Conservation (phyloP, 768 basidiomycete species). For the Pisolithus orientalis region DNA sequence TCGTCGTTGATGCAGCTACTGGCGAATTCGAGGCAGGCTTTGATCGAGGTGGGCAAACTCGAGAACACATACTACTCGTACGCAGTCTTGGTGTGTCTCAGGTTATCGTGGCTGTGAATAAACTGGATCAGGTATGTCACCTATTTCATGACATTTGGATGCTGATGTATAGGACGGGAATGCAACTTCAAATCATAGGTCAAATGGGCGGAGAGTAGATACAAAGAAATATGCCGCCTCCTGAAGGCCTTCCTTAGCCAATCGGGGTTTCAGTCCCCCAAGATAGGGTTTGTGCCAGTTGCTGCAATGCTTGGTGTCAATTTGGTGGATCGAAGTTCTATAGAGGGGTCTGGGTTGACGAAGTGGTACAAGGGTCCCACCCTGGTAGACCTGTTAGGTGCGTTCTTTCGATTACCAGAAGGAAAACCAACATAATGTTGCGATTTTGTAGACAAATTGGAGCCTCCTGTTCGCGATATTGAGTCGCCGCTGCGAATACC, state of each 20-base stretch:
- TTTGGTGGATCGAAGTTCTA: constrained; percentile 46
- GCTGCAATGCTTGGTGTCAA: constrained; percentile 90
- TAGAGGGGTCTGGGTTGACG: constrained; percentile 41
- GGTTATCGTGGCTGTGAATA: constrained; percentile 90
- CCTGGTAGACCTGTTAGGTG: constrained; percentile 79
- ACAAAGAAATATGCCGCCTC: constrained; percentile 72
- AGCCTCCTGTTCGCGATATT: constrained; percentile 76
- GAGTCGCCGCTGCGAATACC: constrained; percentile 77
- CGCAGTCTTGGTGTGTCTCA: constrained; percentile 89
- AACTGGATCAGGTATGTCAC: constrained; percentile 75
- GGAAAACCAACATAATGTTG: neutral
- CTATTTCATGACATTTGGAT: neutral
- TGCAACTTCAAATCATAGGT: constrained; percentile 46
- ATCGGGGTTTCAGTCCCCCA: constrained; percentile 77
- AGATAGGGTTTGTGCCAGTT: constrained; percentile 82
- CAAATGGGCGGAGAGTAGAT: constrained; percentile 78
- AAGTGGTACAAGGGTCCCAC: constrained; percentile 86
- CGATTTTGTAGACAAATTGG: constrained; percentile 57
- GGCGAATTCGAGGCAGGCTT: constrained; percentile 98
- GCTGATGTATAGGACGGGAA: neutral
- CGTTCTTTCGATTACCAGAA: constrained; percentile 1
- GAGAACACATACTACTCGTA: constrained; percentile 89
- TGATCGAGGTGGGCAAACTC: constrained; percentile 88
- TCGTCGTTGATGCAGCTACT: constrained; percentile 84
- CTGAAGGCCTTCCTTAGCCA: constrained; percentile 80